Evolutionary conservation across 768 basidiomycete genomes (phyloP), one percentile per base, ranked within the genome.

Genomic region (Naganishia vaughanmartiniae): DNA sequence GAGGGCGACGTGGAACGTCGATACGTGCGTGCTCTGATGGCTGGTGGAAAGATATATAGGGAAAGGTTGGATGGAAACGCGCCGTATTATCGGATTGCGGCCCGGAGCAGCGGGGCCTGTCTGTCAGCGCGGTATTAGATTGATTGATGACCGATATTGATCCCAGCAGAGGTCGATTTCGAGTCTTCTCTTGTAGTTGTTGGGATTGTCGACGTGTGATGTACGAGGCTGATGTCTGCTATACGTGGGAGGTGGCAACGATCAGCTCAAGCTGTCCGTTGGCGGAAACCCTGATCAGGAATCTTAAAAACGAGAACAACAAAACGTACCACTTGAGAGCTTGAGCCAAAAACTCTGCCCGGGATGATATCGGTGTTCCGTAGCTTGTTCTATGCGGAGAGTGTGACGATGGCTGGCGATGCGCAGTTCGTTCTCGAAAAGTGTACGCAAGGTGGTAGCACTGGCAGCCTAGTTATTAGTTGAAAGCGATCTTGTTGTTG

Each of bases 221-320:
- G 10, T 42, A 15, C 42, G 6, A 26, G 48, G 21, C 48, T 51
- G 48, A 51, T n/a, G 48, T n/a, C 21, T 51, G 48, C 48, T 51
- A 12, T 4, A n/a, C n/a, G 24, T 51, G 7, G 48, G 24, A n/a
- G 48, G 48, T 51, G 48, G n/a, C 48, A 51, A 26, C 24, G 7
- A 14, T 26, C 48, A 26, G 48, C 24, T 42, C 9, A 42, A 42
- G 42, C 42, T 26, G 48, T 51, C 7, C 24, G 21, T 21, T 51
- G 42, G 24, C 48, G 48, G 24, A 51, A 51, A 51, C n/a, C 21
- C 48, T 51, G 48, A 46, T 46, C 46, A 46, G 4, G 48, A 51
- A 51, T 51, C 48, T 51, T 51, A 51, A 51, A 51, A 51, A 4
- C 48, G 42, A 51, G n/a, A 51, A 51, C 48, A 51, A 51, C 48